Conservation (phyloP, 768 basidiomycete species). For the Coprinopsis sp. region DNA sequence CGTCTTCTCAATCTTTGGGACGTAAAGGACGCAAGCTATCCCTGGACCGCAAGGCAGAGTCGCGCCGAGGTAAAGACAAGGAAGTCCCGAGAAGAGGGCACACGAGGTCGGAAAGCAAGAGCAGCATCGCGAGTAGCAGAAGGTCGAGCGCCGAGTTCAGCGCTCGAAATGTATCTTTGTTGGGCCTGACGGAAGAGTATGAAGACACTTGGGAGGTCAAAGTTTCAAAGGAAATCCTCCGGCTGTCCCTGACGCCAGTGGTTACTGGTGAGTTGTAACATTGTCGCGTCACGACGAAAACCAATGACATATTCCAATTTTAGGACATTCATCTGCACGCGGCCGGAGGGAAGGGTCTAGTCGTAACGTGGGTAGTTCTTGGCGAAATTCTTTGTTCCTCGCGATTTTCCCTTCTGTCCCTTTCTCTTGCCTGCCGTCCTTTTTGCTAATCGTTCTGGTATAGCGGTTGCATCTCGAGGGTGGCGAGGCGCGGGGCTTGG, state of each 20-base stretch:
- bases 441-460: constrained; percentile 16
- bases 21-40: constrained; percentile 1
- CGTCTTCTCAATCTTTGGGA: constrained; percentile 3
- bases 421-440: constrained; percentile 17
- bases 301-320: constrained; percentile 22
- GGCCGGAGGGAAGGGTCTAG: constrained; percentile 18
- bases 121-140: constrained; percentile 32
- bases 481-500: constrained; percentile 23
- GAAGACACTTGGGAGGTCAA: constrained; percentile 53
- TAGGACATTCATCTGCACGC: constrained; percentile 32
- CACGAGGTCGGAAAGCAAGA: constrained; percentile 29
- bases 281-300: constrained; percentile 15
- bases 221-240: constrained; percentile 52
- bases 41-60: constrained; percentile 5
- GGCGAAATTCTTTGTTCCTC: constrained; percentile 14
- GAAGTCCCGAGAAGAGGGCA: constrained; percentile 14
- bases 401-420: constrained; percentile 19
- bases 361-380: constrained; percentile 30
- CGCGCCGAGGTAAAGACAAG: constrained; percentile 1
- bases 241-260: constrained; percentile 39
- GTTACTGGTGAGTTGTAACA: constrained; percentile 15
- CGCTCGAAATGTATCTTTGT: constrained; percentile 39
- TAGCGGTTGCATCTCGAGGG: constrained; percentile 21
- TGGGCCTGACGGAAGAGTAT: constrained; percentile 23
- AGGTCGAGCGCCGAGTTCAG: constrained; percentile 58